These are phyloP conservation scores for Furcasterigmium furcatum DNA, from an alignment of 2,329 filamentous ascomycete genomes.

Conservation along the genomic window DNA sequence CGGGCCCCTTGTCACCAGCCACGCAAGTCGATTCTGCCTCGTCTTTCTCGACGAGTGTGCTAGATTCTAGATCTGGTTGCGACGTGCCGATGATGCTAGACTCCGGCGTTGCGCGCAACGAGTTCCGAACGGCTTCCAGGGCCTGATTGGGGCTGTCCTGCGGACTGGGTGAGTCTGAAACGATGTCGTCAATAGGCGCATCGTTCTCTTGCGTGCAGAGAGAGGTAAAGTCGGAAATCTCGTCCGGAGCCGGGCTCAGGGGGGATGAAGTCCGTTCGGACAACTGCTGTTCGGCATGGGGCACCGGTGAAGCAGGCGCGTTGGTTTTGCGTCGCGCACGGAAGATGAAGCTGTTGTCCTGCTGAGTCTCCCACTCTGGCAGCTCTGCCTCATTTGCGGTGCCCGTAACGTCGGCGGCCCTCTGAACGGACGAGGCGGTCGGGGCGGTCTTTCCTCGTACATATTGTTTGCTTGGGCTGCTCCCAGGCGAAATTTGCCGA, in stretches of 20 bases:
- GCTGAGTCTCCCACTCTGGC: constrained; percentile 19
- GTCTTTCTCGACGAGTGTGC: too few species aligned
- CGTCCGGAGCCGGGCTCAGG: not conserved
- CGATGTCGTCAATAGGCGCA: too few species aligned
- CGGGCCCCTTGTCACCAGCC: too few species aligned
- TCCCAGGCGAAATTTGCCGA: constrained; percentile 7
- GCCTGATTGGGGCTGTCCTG: too few species aligned
- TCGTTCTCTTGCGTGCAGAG: not conserved
- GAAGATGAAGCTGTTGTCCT: constrained; percentile 29
- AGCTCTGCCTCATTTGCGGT: not conserved
- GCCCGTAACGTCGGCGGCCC: not conserved
- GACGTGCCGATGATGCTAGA: too few species aligned
- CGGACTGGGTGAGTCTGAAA: too few species aligned
- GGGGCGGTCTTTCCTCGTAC: not conserved
- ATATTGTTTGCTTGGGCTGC: not conserved
- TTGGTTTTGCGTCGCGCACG: constrained; percentile 12
- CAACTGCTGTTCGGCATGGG: not conserved
- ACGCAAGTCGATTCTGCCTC: too few species aligned
- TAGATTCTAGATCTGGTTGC: too few species aligned
- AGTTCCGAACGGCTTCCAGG: too few species aligned
- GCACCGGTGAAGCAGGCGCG: not conserved
- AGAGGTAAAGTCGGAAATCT: constrained; percentile 1
- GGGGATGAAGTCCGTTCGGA: not conserved
- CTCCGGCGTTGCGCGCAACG: too few species aligned
- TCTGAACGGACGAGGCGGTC: not conserved